These are phyloP conservation scores for Aurantiochytrium sp. DNA, from an alignment of 108 stramenopile species.

Conservation along the genomic window DNA sequence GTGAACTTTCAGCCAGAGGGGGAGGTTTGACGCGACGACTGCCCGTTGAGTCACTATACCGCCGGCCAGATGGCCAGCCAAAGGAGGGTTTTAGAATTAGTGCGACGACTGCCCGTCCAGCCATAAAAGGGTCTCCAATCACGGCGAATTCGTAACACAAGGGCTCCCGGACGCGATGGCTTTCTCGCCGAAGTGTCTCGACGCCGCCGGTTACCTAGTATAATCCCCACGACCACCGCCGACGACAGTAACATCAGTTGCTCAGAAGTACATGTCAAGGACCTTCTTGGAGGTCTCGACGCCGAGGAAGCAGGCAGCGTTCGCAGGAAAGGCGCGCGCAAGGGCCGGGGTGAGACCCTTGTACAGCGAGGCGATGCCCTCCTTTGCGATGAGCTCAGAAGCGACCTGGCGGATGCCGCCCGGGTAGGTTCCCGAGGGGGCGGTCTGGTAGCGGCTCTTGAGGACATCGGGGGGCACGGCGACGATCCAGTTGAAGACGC, in stretches of 20 bases:
- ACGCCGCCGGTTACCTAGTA: too few species aligned
- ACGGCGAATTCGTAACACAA: too few species aligned
- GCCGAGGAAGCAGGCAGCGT: slow-evolving; percentile 83
- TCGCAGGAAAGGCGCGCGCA: slow-evolving; percentile 85
- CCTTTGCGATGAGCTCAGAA: slow-evolving; percentile 66
- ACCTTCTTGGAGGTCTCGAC: slow-evolving; percentile 64
- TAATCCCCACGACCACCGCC: too few species aligned
- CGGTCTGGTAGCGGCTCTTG: slow-evolving; percentile 75
- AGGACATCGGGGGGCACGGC: slow-evolving; percentile 78
- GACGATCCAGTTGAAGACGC: slow-evolving; percentile 77
- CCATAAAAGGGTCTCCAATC: too few species aligned
- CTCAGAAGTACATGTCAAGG: slow-evolving; percentile 31
- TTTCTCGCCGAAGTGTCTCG: too few species aligned
- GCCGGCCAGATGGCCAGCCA: too few species aligned
- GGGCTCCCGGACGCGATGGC: too few species aligned
- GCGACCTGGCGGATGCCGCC: slow-evolving; percentile 61
- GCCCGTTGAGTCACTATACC: too few species aligned
- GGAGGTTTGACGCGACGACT: too few species aligned
- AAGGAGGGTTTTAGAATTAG: too few species aligned
- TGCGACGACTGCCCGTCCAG: too few species aligned
- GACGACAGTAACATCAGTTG: neutral
- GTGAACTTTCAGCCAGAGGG: too few species aligned
- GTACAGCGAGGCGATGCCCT: slow-evolving; percentile 73
- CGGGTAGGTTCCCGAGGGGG: slow-evolving; percentile 66
- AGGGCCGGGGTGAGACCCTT: slow-evolving; percentile 74